These are phyloP conservation scores for Microthyrium microscopicum DNA, from an alignment of 2,329 filamentous ascomycete species.

Conservation along the genomic window DNA sequence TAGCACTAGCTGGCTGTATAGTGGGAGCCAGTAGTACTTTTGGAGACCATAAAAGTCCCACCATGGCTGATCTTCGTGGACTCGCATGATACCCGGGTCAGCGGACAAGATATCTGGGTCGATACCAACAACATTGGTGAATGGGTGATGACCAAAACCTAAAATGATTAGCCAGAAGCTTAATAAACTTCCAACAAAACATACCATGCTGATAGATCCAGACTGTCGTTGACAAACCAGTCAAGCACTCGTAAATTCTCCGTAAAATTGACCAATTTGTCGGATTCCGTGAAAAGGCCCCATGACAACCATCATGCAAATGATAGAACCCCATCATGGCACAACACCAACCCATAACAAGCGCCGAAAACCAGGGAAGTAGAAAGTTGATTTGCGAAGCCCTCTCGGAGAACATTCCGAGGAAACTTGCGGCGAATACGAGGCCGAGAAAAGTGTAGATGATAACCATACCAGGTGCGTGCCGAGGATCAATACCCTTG, in stretches of 20 bases:
- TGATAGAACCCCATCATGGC: slow-evolving; percentile 6
- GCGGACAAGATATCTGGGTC: slow-evolving; percentile 6
- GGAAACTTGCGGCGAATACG: slow-evolving; percentile 4
- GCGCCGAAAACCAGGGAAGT: slow-evolving; percentile 4
- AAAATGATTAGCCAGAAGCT: no score
- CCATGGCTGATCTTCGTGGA: slow-evolving; percentile 6
- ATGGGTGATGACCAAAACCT: slow-evolving; percentile 5
- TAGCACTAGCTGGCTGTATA: slow-evolving; percentile 6
- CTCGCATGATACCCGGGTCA: slow-evolving; percentile 3
- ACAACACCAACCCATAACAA: slow-evolving; percentile 2
- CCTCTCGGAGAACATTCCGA: slow-evolving; percentile 3
- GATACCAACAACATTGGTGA: slow-evolving; percentile 4
- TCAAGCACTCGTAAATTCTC: slow-evolving; percentile 5
- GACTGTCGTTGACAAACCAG: slow-evolving; percentile 2
- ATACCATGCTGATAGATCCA: slow-evolving; percentile 8
- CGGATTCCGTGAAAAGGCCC: background rate
- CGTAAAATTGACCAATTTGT: slow-evolving; percentile 1
- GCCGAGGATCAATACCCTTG: slow-evolving; percentile 4
- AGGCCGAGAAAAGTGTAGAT: slow-evolving; percentile 1
- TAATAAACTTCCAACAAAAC: no score
- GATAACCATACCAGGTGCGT: slow-evolving; percentile 3
- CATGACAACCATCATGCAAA: slow-evolving; percentile 6
- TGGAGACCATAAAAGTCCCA: slow-evolving; percentile 5
- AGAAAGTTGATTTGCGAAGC: background rate
- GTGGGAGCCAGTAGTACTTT: slow-evolving; percentile 7